Conservation (phyloP, 2,329 filamentous ascomycete genomes). For the Penicillium brevicompactum region DNA sequence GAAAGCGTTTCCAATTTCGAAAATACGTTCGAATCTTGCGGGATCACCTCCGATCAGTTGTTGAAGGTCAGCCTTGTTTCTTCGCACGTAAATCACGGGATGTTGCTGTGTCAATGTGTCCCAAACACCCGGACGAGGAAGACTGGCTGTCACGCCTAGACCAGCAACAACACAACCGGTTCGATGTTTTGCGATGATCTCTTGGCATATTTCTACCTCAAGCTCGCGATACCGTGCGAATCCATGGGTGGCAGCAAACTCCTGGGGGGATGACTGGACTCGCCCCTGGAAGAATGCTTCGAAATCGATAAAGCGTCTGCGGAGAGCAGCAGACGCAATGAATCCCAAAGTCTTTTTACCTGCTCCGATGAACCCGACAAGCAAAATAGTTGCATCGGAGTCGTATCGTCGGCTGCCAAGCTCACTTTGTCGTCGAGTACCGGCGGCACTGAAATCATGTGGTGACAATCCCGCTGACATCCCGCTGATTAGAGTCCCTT, state of each 20-base stretch:
- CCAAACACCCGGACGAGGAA: constrained; percentile 59
- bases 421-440: not conserved
- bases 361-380: constrained; percentile 69
- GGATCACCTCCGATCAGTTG: constrained; percentile 22
- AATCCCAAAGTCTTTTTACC: constrained; percentile 74
- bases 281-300: constrained; percentile 58
- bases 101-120: constrained; percentile 61
- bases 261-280: constrained; percentile 59
- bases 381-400: constrained; percentile 53
- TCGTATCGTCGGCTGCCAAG: constrained; percentile 11
- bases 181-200: constrained; percentile 50
- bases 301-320: constrained; percentile 65
- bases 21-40: constrained; percentile 21
- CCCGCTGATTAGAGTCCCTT: not conserved
- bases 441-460: not conserved
- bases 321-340: constrained; percentile 70
- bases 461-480: not conserved
- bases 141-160: constrained; percentile 65
- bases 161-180: constrained; percentile 66
- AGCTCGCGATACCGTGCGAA: constrained; percentile 60
- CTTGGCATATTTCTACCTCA: constrained; percentile 61
- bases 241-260: constrained; percentile 62
- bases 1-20: constrained; percentile 36
- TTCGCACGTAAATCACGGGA: constrained; percentile 67
- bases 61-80: constrained; percentile 47